Evolutionary conservation across 2,329 filamentous ascomycete genomes (phyloP).

Genomic region (Bipolaris zeicola): DNA sequence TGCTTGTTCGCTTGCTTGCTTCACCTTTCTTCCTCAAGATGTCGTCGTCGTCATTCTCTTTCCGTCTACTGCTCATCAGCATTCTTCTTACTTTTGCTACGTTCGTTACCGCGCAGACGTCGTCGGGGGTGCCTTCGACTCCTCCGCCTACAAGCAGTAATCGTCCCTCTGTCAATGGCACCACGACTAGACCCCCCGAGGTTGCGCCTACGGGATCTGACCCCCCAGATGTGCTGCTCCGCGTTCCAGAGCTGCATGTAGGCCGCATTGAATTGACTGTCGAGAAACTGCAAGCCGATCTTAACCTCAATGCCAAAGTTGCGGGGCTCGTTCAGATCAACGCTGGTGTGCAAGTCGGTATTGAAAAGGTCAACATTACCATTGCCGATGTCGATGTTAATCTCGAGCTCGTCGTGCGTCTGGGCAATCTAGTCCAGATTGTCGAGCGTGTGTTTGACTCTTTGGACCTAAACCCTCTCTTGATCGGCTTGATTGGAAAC

Average conservation of each 20-base stretch:
- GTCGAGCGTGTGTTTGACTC: slow-evolving; percentile 65
- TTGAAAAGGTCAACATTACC: slow-evolving; percentile 64
- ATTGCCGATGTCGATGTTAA: slow-evolving; percentile 65
- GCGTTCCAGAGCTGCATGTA: slow-evolving; percentile 63
- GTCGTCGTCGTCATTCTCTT: slow-evolving; percentile 31
- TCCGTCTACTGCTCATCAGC: slow-evolving; percentile 42
- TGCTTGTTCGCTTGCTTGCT: slow-evolving; percentile 9
- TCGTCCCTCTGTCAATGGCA: slow-evolving; percentile 26
- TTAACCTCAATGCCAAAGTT: slow-evolving; percentile 66
- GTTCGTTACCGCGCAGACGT: slow-evolving; percentile 36
- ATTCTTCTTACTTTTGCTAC: slow-evolving; percentile 33
- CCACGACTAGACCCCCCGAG: slow-evolving; percentile 29
- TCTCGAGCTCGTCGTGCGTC: slow-evolving; percentile 63
- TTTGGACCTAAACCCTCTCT: slow-evolving; percentile 65
- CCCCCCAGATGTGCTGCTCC: slow-evolving; percentile 63
- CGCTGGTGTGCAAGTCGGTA: slow-evolving; percentile 54
- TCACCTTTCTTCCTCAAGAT: background rate
- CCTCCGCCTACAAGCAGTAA: slow-evolving; percentile 38
- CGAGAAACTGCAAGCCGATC: slow-evolving; percentile 62
- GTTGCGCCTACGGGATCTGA: slow-evolving; percentile 33
- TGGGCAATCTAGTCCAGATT: slow-evolving; percentile 65
- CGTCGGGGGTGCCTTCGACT: slow-evolving; percentile 21
- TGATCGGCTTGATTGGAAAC: slow-evolving; percentile 62
- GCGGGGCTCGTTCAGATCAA: slow-evolving; percentile 62
- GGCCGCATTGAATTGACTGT: slow-evolving; percentile 65